Evolutionary conservation across 352 stramenopile species (phyloP), one percentile per base, ranked within the genome.

Genomic region (Globisporangium alternatum): DNA sequence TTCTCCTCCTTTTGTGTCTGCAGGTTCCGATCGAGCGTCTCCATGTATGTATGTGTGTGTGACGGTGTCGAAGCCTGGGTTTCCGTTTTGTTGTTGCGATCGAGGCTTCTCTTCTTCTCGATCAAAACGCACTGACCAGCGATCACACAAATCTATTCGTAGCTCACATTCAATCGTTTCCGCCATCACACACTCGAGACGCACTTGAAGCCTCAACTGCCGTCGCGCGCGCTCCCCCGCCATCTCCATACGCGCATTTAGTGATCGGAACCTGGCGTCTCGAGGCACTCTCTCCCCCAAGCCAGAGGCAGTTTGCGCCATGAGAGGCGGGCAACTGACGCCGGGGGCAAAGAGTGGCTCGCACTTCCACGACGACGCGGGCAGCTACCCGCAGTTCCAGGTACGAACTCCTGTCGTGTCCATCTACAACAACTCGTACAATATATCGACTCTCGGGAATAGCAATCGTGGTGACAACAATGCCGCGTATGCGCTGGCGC

Each of bases 341-440:
- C 31, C 52, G 25, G 52, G n/a, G 52, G 31, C 52, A 5, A 30
- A 12, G 52, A 44, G n/a, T n/a, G 31, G n/a, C 35, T 17, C 31
- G 9, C 52, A 31, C 31, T 58, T 31, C 31, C 19, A 31, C 30
- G 15, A 45, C n/a, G 37, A 44, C 10, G 21, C 12, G 3, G 35
- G 35, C 15, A 12, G 35, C 35, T 15, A 41, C 35, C 13, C 15
- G 30, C n/a, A 44, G 22, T 56, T 58, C 33, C 28, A 62, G 61
- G 41, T 21, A 43, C 61, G 47, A n/a, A 48, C 52, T 17, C 53
- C 61, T 2, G 55, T 62, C 12, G 61, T 60, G 30, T 67, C 61
- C 25, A 8, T 49, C 12, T 43, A 56, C 30, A 57, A 62, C 30
- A 72, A 64, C 56, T 65, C 71, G 31, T 79, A 69, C 60, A 77